Evolutionary conservation across 2,329 filamentous ascomycete genomes (phyloP).

Genomic region (Aspergillus fumigatiaffinis): DNA sequence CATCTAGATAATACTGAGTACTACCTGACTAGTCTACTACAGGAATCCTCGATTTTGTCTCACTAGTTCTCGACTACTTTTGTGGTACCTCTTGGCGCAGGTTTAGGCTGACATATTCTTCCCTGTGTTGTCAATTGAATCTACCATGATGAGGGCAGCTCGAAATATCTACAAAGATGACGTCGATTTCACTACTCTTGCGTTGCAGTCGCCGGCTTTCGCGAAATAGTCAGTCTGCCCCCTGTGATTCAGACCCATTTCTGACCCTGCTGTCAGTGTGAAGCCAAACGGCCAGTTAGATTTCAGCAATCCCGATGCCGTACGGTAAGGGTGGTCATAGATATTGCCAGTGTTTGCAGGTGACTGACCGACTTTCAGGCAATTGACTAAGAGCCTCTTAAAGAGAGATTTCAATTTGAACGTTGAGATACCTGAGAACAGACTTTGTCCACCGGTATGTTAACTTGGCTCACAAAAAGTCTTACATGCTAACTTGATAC

Average conservation of each 20-base stretch:
- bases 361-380: constrained; percentile 33
- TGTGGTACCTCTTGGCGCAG: neutral
- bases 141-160: constrained; percentile 28
- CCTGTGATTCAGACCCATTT: neutral
- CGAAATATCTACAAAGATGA: constrained; percentile 53
- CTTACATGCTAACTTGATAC: constrained; percentile 3
- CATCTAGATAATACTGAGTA: neutral
- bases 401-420: constrained; percentile 68
- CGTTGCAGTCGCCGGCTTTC: constrained; percentile 57
- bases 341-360: neutral
- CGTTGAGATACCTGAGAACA: constrained; percentile 68
- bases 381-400: constrained; percentile 74
- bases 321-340: constrained; percentile 55
- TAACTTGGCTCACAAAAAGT: neutral
- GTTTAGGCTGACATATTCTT: neutral
- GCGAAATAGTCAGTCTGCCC: constrained; percentile 48
- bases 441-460: constrained; percentile 78
- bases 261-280: constrained; percentile 36
- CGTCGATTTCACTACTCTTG: constrained; percentile 61
- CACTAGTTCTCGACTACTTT: neutral
- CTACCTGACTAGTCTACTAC: neutral
- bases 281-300: constrained; percentile 62
- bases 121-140: neutral
- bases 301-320: constrained; percentile 72
- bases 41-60: neutral